phyloP scores from a whole-genome alignment of 164 flowering plant species.

The Vitis rotundifolia region DNA sequence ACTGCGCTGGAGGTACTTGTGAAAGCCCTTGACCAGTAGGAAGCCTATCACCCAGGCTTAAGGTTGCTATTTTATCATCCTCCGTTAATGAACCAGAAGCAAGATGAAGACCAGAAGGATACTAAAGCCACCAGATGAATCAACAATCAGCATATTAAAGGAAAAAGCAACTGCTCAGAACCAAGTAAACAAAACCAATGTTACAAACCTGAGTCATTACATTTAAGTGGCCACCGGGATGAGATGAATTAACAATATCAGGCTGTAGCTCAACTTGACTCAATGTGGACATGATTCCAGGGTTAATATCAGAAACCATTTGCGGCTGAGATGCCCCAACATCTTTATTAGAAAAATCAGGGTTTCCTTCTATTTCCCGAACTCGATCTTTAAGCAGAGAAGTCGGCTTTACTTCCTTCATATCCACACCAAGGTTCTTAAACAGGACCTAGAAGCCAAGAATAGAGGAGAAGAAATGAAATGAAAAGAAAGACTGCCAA shows the following conservation, averaged over 20 bases:
- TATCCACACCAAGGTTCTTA: slow-evolving; percentile 80
- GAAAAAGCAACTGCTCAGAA: not conserved
- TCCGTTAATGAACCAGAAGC: slow-evolving; percentile 58
- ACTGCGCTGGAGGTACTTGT: slow-evolving; percentile 59
- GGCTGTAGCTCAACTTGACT: slow-evolving; percentile 77
- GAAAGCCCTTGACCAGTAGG: slow-evolving; percentile 74
- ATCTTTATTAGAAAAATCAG: slow-evolving; percentile 96
- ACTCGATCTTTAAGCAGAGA: slow-evolving; percentile 87
- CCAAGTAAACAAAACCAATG: not conserved
- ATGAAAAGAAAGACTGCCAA: not conserved
- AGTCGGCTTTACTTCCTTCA: slow-evolving; percentile 82
- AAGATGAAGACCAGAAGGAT: slow-evolving; percentile 66
- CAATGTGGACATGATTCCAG: slow-evolving; percentile 50
- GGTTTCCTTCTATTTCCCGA: slow-evolving; percentile 93
- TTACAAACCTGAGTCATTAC: slow-evolving; percentile 61
- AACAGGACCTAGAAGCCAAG: slow-evolving; percentile 66
- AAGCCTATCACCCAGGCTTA: slow-evolving; percentile 73
- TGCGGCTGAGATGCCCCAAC: slow-evolving; percentile 66
- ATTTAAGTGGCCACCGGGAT: slow-evolving; percentile 59
- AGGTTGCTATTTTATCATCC: slow-evolving; percentile 77
- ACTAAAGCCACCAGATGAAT: slow-evolving; percentile 38
- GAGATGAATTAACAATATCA: slow-evolving; percentile 56
- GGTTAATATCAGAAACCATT: slow-evolving; percentile 61
- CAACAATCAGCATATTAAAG: not conserved
- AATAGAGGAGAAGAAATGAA: not conserved